Conservation (phyloP, 495 filamentous ascomycete genomes). For the Aspergillus ellipticus region DNA sequence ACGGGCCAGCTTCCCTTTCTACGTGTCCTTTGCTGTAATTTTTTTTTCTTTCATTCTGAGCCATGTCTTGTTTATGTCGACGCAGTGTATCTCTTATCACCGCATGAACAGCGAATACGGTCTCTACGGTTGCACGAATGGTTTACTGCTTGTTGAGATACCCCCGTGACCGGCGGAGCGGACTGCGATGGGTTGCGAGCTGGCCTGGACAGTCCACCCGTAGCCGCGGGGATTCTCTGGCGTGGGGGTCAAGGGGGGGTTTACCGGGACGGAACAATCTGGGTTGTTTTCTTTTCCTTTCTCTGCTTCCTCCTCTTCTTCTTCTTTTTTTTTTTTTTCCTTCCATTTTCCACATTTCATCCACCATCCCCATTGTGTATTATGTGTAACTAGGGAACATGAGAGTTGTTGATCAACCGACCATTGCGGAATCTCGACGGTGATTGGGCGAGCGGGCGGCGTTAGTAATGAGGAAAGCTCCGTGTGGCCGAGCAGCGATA, state of each 20-base stretch:
- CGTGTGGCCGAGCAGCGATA: slow-evolving; percentile 37
- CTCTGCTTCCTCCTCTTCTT: slow-evolving; percentile 6
- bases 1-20: neutral
- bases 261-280: neutral
- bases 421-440: neutral
- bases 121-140: slow-evolving; percentile 17
- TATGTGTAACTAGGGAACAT: neutral
- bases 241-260: neutral
- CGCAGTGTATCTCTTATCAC: slow-evolving; percentile 12
- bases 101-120: slow-evolving; percentile 16
- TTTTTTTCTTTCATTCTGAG: slow-evolving; percentile 1
- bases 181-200: neutral
- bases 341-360: slow-evolving; percentile 4
- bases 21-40: neutral
- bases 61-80: neutral
- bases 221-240: neutral
- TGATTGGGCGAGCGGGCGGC: neutral
- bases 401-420: neutral
- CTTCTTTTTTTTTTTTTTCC: slow-evolving; percentile 12
- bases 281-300: neutral
- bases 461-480: slow-evolving; percentile 18
- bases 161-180: neutral
- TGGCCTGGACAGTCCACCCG: neutral
- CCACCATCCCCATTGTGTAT: neutral
- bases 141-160: slow-evolving; percentile 14